Evolutionary conservation across 2,329 filamentous ascomycete genomes (phyloP), one percentile per base, ranked within the genome.

Genomic region (Monilinia fructigena): DNA sequence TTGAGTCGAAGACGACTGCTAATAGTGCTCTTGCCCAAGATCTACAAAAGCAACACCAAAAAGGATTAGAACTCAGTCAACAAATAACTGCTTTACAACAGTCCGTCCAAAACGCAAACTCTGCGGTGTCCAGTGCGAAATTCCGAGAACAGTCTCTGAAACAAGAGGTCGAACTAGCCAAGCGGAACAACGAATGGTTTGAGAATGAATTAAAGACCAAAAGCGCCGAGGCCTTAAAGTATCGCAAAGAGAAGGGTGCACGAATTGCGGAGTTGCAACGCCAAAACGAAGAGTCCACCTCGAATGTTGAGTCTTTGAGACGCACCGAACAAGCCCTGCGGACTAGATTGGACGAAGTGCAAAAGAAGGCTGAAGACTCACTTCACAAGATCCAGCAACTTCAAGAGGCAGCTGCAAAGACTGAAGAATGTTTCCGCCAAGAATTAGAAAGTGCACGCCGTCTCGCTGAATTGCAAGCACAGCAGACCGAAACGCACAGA

Each of bases 141-240:
- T 97, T 96, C 81, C 89, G 91, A 70, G 93, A 97, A 77, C 92
- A 97, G 75, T 90, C 88, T 40, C 81, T 98, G 16, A 89, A 95
- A 77, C 93, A 97, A 77, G 93, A 98, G 77, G 84, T 98, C 47
- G 92, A 96, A 53, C 83, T 96, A 66, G 87, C 94, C 23, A 93
- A 92, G 76, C 90, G 90, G 74, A 97, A 93, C 80, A 91, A 92
- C 70, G 94, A 98, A 73, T 99, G 93, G 91, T 89, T 95, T 66
- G 92, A 97, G 75, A 88, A 84, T 53, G 95, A 99, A 77, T 84
- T 98, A 28, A 94, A 96, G 80, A 93, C 91, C 0, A 96, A 97
- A 80, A 89, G 86, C 69, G 86, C 89, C 11, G 95, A 99, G 76
- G 88, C 92, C 58, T 85, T 94, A 71, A 97, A 93, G 75, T 94